Percentiles rank a stretch among this genome's conserved stretches.
These are phyloP conservation scores for Cyberlindnera mississippiensis DNA, from an alignment of 805 yeast genomes.

Conservation along the genomic window DNA sequence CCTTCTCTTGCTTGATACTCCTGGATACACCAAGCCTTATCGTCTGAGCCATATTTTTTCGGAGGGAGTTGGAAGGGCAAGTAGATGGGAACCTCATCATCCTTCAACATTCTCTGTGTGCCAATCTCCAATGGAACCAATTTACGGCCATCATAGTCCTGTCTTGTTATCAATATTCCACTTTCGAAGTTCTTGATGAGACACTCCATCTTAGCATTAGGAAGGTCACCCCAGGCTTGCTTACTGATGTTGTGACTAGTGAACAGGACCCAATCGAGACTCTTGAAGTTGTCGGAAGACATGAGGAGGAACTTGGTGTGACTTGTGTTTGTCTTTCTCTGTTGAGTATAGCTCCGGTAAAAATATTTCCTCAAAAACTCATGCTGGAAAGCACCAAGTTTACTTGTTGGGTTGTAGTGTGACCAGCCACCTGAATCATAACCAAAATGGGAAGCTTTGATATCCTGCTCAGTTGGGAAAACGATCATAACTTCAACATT, in stretches of 20 bases:
- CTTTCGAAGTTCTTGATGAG: slow-evolving; percentile 46
- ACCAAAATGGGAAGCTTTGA: slow-evolving; percentile 41
- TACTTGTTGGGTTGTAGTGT: slow-evolving; percentile 37
- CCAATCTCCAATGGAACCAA: slow-evolving; percentile 43
- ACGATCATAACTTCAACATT: slow-evolving; percentile 36
- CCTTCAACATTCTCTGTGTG: slow-evolving; percentile 24
- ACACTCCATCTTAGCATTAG: slow-evolving; percentile 27
- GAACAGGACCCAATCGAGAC: slow-evolving; percentile 63
- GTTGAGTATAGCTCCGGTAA: slow-evolving; percentile 28
- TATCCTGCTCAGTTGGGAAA: slow-evolving; percentile 41
- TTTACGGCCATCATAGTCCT: slow-evolving; percentile 18
- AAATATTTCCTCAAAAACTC: slow-evolving; percentile 37
- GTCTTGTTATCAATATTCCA: slow-evolving; percentile 45
- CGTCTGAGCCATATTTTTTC: slow-evolving; percentile 33
- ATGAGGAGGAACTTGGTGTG: slow-evolving; percentile 69
- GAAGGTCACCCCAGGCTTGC: slow-evolving; percentile 73
- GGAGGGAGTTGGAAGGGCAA: slow-evolving; percentile 57
- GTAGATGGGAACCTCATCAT: slow-evolving; percentile 30
- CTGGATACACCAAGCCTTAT: slow-evolving; percentile 45
- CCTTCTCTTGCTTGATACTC: background rate
- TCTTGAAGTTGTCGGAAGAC: slow-evolving; percentile 45
- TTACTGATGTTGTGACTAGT: slow-evolving; percentile 74
- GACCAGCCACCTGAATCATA: slow-evolving; percentile 46
- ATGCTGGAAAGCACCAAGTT: slow-evolving; percentile 34
- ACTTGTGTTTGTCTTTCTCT: slow-evolving; percentile 38